Evolutionary conservation across 495 filamentous ascomycete species (phyloP).

Genomic region (Aspergillus panamensis): DNA sequence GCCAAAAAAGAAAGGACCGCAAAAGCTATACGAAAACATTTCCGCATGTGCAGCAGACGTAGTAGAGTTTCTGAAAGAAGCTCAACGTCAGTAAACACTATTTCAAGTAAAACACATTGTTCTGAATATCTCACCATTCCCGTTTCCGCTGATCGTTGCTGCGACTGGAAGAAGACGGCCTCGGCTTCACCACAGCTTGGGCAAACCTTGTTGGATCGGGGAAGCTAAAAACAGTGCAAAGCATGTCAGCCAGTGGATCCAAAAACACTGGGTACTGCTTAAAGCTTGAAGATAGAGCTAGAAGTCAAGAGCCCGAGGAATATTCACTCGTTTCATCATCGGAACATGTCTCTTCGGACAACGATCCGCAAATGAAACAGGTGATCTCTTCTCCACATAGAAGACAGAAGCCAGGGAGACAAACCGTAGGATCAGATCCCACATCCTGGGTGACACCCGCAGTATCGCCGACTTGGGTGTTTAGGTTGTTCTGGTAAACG

Average conservation of each 20-base stretch:
- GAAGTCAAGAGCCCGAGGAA: constrained; percentile 11
- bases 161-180: constrained; percentile 96
- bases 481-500: constrained; percentile 88
- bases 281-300: constrained; percentile 8
- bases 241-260: constrained; percentile 46
- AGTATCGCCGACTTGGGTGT: constrained; percentile 86
- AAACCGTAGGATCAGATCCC: constrained; percentile 92
- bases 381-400: constrained; percentile 50
- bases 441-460: constrained; percentile 97
- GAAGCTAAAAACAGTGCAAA: constrained; percentile 59
- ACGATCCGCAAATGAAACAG: constrained; percentile 45
- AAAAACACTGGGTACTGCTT: constrained; percentile 10
- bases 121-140: constrained; percentile 75
- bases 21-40: constrained; percentile 66
- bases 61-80: constrained; percentile 83
- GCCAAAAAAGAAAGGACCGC: constrained; percentile 13
- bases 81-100: constrained; percentile 1
- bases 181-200: constrained; percentile 79
- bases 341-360: constrained; percentile 16
- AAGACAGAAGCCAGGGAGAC: constrained; percentile 57
- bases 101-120: background rate
- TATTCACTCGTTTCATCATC: constrained; percentile 18
- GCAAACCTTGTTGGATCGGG: constrained; percentile 76
- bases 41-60: constrained; percentile 90
- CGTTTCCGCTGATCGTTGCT: constrained; percentile 92